Base-by-base conservation (phyloP, 441 rosid genomes). In the Erysimum cheiri region DNA sequence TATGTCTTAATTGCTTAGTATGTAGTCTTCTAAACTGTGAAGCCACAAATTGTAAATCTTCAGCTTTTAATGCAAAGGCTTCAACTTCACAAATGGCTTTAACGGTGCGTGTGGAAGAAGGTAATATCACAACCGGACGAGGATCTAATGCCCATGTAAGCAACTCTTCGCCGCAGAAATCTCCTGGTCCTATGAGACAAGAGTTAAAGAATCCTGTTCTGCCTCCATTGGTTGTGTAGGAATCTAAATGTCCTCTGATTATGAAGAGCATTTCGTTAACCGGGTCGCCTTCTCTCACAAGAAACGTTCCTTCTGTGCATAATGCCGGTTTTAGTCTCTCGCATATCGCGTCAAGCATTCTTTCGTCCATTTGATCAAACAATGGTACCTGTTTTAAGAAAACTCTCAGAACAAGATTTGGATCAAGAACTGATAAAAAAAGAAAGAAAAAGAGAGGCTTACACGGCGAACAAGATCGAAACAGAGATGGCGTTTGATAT, bases 401-500 rank as follows among this genome's bases (percentile, higher is more conserved):
- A 36, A 12, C 11, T 40, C 31, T 64, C 14, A 68, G 33, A 33
- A 31, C 40, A 8, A 55, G 7, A 31, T 36, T 19, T 57, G n/a
- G 4, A 55, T 56, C 50, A 54, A 44, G 60, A 62, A 56, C 2
- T 17, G 35, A 35, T 10, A 28, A 37, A 15, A 15, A 37, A 19
- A 19, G 22, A 19, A 19, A 19, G 22, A 19, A 19, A 19, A 47
- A 36, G 17, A 35, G 36, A 29, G 10, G 79, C 91, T 80, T 85
- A 89, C 97, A 35, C 89, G 70, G 53, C 97, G 93, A 60, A 93
- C 96, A 46, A 91, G 85, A 67, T 91, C 96, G 3, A 93, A 85
- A 75, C 97, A 93, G 46, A 89, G 89, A 59, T 91, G 97, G 35
- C 97, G 91, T 70, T 93, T 89, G 78, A 93, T 91, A 79, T 91